Evolutionary conservation across 768 basidiomycete species (phyloP), one percentile per base, ranked within the genome.

Genomic region (Fistulinella prunicolor): DNA sequence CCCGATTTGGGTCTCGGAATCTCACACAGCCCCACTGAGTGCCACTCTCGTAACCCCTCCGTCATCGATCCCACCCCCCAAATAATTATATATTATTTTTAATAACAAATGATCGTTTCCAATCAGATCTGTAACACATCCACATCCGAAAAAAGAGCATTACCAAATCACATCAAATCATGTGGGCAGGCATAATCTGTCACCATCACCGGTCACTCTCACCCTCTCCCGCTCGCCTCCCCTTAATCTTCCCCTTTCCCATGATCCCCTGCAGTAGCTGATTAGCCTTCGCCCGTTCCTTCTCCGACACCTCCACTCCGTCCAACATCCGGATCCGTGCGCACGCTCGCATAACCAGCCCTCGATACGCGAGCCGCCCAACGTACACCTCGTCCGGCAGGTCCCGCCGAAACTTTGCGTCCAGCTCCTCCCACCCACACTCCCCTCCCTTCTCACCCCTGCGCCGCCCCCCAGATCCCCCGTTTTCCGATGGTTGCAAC

Each of bases 311-410:
- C 51, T 76, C 76, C 61, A 98, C 81, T 46, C 95, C 95, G 70
- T 99, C 95, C 61, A 99, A 69, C 74, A 84, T 69, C 60, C 76
- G 72, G 56, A 97, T 69, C 28, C 73, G 67, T 23, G 71, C 64
- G 62, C 89, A 91, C 26, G 79, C 82, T 21, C 81, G 71, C 88
- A 94, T 92, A 39, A 95, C 74, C 47, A 94, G 73, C 34, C 93
- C 93, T 38, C 95, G 85, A 70, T 97, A 98, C 38, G 83, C 88
- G 26, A 94, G 74, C 34, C 95, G 82, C 20, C 88, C 89, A 40
- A 88, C 80, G 65, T 97, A 97, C 65, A 79, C 80, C 42, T 80
- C 85, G 69, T 97, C 89, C 41, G 95, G 94, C 41, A 99, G 77
- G 54, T 89, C 85, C 62, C 87, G 84, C 17, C 94, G 83, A 76